Evolutionary conservation across 1,139 yeast species (phyloP).

Genomic region (Taphrina communis): DNA sequence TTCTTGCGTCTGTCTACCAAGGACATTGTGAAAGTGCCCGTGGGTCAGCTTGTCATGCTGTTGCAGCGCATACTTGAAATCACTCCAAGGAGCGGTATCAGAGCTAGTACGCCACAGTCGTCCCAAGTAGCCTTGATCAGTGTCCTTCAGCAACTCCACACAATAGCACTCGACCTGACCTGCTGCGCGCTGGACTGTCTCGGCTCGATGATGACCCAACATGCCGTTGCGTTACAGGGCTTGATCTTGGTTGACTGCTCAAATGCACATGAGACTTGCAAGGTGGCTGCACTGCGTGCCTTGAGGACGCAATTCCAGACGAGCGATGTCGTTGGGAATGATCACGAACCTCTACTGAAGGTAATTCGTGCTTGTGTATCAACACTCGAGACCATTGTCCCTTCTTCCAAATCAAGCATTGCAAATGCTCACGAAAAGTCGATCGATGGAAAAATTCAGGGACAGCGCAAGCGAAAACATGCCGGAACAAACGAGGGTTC

Average conservation of each 20-base stretch:
- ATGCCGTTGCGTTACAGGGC: background rate
- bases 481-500: conserved; percentile 31
- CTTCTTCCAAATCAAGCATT: conserved; percentile 5
- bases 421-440: background rate
- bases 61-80: conserved; percentile 20
- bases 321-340: conserved; percentile 7
- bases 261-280: background rate
- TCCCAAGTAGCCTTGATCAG: conserved; percentile 30
- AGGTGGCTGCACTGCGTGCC: background rate
- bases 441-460: background rate
- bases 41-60: conserved; percentile 19
- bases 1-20: conserved; percentile 24
- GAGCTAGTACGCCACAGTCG: conserved; percentile 27
- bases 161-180: conserved; percentile 1
- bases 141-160: conserved; percentile 21
- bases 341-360: background rate
- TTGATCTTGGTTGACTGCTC: conserved; percentile 8
- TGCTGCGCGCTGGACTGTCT: conserved; percentile 3
- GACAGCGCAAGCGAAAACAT: conserved; percentile 32
- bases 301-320: background rate
- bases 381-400: conserved; percentile 8
- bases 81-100: conserved; percentile 20
- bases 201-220: conserved; percentile 12
- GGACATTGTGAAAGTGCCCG: conserved; percentile 27
- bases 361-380: conserved; percentile 1